A percentile compares a stretch with the other conserved stretches of the same genome.
Conservation (phyloP, 2,329 filamentous ascomycete genomes). For the Whalleya microplaca region DNA sequence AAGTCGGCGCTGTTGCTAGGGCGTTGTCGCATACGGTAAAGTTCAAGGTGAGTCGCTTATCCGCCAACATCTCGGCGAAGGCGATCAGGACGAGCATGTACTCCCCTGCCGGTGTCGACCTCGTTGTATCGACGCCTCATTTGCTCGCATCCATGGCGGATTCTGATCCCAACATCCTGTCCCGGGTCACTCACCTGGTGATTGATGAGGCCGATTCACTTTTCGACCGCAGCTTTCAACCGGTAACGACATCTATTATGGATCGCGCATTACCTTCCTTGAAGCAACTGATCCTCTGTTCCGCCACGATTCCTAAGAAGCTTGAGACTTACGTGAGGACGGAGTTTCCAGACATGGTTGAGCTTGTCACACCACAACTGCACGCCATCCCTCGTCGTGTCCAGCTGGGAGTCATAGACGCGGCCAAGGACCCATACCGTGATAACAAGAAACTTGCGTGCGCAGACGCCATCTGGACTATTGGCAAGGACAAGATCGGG, state of each 20-base stretch:
- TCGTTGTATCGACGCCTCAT: slow-evolving; percentile 87
- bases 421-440: slow-evolving; percentile 88
- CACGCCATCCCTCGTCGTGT: slow-evolving; percentile 95
- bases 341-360: slow-evolving; percentile 79
- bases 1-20: slow-evolving; percentile 83
- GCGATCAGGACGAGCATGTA: slow-evolving; percentile 87
- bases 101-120: slow-evolving; percentile 77
- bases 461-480: slow-evolving; percentile 91
- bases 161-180: slow-evolving; percentile 87
- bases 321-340: slow-evolving; percentile 83
- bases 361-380: slow-evolving; percentile 92
- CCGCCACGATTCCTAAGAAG: slow-evolving; percentile 89
- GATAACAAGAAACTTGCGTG: slow-evolving; percentile 93
- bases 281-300: slow-evolving; percentile 88
- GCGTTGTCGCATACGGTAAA: slow-evolving; percentile 82
- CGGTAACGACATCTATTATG: slow-evolving; percentile 80
- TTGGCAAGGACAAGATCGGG: slow-evolving; percentile 73
- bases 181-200: slow-evolving; percentile 85
- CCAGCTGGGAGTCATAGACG: slow-evolving; percentile 90
- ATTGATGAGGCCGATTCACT: slow-evolving; percentile 96
- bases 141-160: slow-evolving; percentile 86
- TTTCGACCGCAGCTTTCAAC: slow-evolving; percentile 88
- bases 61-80: slow-evolving; percentile 73
- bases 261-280: slow-evolving; percentile 81
- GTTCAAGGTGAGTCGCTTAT: slow-evolving; percentile 82